Conservation (phyloP, 2,329 filamentous ascomycete genomes). For the Colletotrichum godetiae region DNA sequence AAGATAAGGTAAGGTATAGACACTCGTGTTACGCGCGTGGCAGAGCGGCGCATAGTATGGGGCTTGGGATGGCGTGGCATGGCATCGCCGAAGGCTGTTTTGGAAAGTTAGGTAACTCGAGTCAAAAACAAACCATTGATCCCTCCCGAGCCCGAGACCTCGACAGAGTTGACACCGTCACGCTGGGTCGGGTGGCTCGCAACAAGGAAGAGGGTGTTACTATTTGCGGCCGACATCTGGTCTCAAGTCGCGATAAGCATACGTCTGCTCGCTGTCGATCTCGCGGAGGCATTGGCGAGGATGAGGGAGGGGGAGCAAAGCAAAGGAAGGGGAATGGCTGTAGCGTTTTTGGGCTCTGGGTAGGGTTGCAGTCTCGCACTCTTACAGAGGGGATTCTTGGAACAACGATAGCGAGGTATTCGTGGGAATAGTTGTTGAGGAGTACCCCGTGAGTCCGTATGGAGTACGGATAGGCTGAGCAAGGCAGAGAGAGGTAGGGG, state of each 20-base stretch:
- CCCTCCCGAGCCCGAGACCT: neutral
- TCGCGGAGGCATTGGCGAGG: constrained; percentile 10
- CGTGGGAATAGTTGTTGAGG: neutral
- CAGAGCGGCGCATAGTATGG: constrained; percentile 14
- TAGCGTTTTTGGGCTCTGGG: neutral
- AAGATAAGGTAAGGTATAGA: neutral
- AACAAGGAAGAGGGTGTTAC: constrained; percentile 31
- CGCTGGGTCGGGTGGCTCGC: constrained; percentile 25
- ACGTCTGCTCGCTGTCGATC: constrained; percentile 29
- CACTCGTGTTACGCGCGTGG: constrained; percentile 1
- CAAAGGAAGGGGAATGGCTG: constrained; percentile 1
- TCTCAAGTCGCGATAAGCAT: constrained; percentile 33
- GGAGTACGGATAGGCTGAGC: too few species aligned
- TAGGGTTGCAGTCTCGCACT: neutral
- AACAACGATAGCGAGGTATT: constrained; percentile 12
- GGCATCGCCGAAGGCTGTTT: constrained; percentile 3
- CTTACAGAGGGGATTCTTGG: neutral
- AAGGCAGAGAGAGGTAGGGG: constrained; percentile 10
- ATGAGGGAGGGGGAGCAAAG: neutral
- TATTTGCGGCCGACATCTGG: constrained; percentile 31
- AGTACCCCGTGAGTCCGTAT: neutral
- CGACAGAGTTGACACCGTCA: constrained; percentile 28
- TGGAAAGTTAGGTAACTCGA: constrained; percentile 13
- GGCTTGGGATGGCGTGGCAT: constrained; percentile 14
- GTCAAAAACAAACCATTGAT: constrained; percentile 21